A percentile compares a stretch with the other conserved stretches of the same genome.
These are phyloP conservation scores for Stipa capillata DNA, from an alignment of 176 grass and related monocot genomes.

Conservation along the genomic window DNA sequence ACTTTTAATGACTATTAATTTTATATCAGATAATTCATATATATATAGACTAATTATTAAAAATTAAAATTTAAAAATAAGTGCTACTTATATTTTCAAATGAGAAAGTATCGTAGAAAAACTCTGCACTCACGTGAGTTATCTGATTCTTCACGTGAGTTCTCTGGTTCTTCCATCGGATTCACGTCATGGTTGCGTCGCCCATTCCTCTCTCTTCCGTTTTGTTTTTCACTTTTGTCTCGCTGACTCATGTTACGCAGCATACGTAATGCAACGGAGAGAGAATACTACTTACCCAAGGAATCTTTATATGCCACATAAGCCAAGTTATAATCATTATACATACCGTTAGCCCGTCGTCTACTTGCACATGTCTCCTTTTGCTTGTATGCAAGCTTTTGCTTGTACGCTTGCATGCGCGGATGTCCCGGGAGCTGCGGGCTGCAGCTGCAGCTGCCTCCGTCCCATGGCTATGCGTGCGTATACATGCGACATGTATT, in stretches of 20 bases:
- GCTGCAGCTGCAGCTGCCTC: neutral
- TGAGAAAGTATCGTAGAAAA: no score
- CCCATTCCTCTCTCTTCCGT: neutral
- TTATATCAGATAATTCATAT: no score
- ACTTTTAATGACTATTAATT: no score
- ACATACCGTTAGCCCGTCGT: neutral
- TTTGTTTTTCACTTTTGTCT: neutral
- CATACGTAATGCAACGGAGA: neutral
- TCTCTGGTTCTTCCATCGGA: neutral
- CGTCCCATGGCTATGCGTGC: no score
- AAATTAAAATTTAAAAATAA: no score
- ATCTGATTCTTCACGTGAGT: neutral
- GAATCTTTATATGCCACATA: neutral
- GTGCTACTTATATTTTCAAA: no score
- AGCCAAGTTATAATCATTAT: neutral
- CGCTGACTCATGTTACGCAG: neutral
- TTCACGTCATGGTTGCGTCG: constrained; percentile 18
- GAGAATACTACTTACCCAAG: neutral
- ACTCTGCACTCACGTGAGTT: neutral
- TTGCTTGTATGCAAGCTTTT: neutral
- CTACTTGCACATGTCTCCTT: neutral
- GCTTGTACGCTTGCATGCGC: no score
- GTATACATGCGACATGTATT: no score
- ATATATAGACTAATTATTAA: no score
- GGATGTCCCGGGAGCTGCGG: no score